Percentiles rank a stretch among this genome's conserved stretches.
These are phyloP conservation scores for Pseudogymnoascus sp. DNA, from an alignment of 2,329 filamentous ascomycete genomes.

Conservation along the genomic window DNA sequence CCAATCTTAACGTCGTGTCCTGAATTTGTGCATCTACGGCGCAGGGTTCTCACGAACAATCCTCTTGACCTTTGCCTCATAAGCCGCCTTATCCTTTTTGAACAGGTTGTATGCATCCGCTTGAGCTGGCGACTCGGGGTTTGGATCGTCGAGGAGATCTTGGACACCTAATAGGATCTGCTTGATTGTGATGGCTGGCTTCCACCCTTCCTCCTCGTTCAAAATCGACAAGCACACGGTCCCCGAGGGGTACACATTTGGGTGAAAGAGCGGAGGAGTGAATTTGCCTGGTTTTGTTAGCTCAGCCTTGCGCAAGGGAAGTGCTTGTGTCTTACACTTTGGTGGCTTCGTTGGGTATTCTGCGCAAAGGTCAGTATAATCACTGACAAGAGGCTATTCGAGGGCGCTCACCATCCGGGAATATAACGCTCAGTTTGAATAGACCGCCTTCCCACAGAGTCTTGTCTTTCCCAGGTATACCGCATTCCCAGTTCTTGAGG, in stretches of 20 bases:
- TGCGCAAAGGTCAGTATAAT: slow-evolving; percentile 34
- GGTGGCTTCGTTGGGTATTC: slow-evolving; percentile 98
- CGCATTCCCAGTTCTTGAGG: slow-evolving; percentile 93
- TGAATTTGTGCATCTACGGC: slow-evolving; percentile 39
- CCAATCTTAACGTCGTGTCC: slow-evolving; percentile 3
- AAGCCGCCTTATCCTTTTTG: slow-evolving; percentile 80
- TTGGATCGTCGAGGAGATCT: slow-evolving; percentile 90
- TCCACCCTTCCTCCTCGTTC: slow-evolving; percentile 98
- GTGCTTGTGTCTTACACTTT: slow-evolving; percentile 62
- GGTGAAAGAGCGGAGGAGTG: slow-evolving; percentile 89
- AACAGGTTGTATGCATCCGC: slow-evolving; percentile 96
- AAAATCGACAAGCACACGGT: slow-evolving; percentile 95
- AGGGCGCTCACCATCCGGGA: slow-evolving; percentile 71
- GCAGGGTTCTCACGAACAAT: slow-evolving; percentile 86
- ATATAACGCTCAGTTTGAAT: slow-evolving; percentile 88
- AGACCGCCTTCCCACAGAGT: slow-evolving; percentile 97
- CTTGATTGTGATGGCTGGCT: slow-evolving; percentile 96
- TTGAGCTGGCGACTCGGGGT: slow-evolving; percentile 92
- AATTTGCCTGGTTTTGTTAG: slow-evolving; percentile 69
- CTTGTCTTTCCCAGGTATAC: slow-evolving; percentile 90
- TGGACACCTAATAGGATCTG: slow-evolving; percentile 95
- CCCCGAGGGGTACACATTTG: slow-evolving; percentile 96
- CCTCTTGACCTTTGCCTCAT: slow-evolving; percentile 79
- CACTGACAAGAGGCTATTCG: not conserved
- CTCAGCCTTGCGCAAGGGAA: slow-evolving; percentile 10